Evolutionary conservation across 2,329 filamentous ascomycete genomes (phyloP).

Genomic region (Talaromyces sp.): DNA sequence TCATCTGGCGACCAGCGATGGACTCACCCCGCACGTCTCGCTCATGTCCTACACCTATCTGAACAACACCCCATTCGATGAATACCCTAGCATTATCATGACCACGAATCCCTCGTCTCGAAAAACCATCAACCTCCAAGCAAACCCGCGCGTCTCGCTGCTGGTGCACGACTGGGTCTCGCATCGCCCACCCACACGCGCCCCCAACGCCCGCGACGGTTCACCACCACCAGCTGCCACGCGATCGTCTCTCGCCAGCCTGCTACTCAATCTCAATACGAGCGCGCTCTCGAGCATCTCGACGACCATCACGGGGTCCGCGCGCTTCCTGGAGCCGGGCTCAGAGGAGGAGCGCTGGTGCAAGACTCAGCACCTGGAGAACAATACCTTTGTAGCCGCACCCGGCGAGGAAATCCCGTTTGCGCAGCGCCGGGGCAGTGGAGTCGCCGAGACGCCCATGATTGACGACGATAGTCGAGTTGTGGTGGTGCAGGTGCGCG

Average conservation of each 20-base stretch:
- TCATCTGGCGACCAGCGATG: conserved; percentile 84
- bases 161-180: conserved; percentile 99
- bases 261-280: conserved; percentile 88
- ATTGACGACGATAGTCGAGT: conserved; percentile 75
- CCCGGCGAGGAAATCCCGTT: conserved; percentile 46
- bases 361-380: conserved; percentile 75
- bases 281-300: conserved; percentile 82
- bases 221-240: conserved; percentile 59
- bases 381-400: conserved; percentile 72
- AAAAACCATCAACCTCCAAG: conserved; percentile 69
- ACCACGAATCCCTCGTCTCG: conserved; percentile 73
- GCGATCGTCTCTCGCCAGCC: conserved; percentile 70
- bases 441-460: conserved; percentile 46
- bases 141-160: conserved; percentile 82
- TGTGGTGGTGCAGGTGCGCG: conserved; percentile 76
- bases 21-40: conserved; percentile 82
- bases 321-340: conserved; percentile 65
- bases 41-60: conserved; percentile 99
- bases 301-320: conserved; percentile 88
- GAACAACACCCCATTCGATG: conserved; percentile 64
- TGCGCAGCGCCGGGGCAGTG: conserved; percentile 28
- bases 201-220: conserved; percentile 48
- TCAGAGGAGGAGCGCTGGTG: conserved; percentile 82
- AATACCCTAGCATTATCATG: conserved; percentile 85
- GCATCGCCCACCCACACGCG: conserved; percentile 75